Conservation (phyloP, 2,329 filamentous ascomycete genomes). For the Colletotrichum eleusines region DNA sequence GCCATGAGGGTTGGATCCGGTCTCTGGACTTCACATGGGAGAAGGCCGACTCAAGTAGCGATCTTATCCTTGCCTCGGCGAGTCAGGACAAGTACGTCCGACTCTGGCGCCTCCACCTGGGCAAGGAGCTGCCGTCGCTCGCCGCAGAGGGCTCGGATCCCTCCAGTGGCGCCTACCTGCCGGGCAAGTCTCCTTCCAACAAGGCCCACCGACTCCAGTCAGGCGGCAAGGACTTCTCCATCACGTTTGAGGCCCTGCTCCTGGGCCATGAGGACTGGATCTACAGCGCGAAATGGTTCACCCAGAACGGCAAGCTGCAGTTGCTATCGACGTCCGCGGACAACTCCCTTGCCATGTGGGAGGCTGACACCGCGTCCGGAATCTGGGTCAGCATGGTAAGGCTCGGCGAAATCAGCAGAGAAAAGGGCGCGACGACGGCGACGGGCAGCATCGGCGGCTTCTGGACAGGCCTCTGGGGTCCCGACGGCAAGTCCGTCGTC, state of each 20-base stretch:
- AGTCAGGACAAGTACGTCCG: constrained; percentile 98
- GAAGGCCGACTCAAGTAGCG: constrained; percentile 63
- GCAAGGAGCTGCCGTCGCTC: constrained; percentile 71
- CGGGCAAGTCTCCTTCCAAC: constrained; percentile 84
- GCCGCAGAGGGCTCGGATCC: constrained; percentile 68
- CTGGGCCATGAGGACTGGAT: constrained; percentile 99
- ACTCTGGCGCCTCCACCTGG: constrained; percentile 86
- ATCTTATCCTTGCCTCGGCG: constrained; percentile 88
- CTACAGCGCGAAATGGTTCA: constrained; percentile 85
- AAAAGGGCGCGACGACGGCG: constrained; percentile 95
- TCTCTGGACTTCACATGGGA: constrained; percentile 84
- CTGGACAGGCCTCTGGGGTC: constrained; percentile 95
- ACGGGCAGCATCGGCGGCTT: constrained; percentile 97
- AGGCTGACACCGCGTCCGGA: constrained; percentile 83
- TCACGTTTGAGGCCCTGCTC: constrained; percentile 93
- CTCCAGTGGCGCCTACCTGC: constrained; percentile 67
- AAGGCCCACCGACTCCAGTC: constrained; percentile 84
- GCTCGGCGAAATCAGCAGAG: constrained; percentile 91
- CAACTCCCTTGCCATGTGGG: constrained; percentile 95
- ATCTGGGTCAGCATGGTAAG: constrained; percentile 91
- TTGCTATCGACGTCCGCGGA: constrained; percentile 93
- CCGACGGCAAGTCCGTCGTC: constrained; percentile 78
- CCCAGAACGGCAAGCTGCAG: constrained; percentile 67
- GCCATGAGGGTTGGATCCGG: constrained; percentile 95
- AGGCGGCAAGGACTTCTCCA: constrained; percentile 73